Conservation (phyloP, 768 basidiomycete species). For the Suillus bovinus region DNA sequence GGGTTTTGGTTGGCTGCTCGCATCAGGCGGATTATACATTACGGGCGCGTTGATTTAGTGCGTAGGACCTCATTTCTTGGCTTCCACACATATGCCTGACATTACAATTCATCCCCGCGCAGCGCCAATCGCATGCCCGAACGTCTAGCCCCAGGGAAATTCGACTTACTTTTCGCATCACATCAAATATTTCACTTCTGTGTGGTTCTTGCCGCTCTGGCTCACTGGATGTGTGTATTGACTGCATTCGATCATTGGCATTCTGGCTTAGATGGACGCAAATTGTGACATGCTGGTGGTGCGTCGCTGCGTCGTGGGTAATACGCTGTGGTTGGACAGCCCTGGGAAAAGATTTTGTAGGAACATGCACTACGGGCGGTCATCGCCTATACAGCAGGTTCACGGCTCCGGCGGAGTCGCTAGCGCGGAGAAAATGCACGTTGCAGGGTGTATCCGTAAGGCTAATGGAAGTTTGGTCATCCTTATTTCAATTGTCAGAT, state of each 20-base stretch:
- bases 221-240: constrained; percentile 61
- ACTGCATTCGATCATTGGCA: constrained; percentile 64
- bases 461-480: constrained; percentile 30
- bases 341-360: constrained; percentile 22
- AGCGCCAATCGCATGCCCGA: constrained; percentile 88
- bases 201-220: constrained; percentile 71
- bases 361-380: constrained; percentile 14
- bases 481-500: constrained; percentile 21
- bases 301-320: constrained; percentile 12
- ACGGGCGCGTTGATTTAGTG: constrained; percentile 81
- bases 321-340: constrained; percentile 14
- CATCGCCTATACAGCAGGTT: constrained; percentile 9
- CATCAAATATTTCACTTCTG: constrained; percentile 91
- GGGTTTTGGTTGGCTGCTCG: constrained; percentile 70
- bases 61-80: constrained; percentile 39
- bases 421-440: constrained; percentile 31
- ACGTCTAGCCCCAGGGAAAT: constrained; percentile 67
- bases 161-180: constrained; percentile 77
- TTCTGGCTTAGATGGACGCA: constrained; percentile 22
- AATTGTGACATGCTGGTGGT: constrained; percentile 20
- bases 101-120: constrained; percentile 37
- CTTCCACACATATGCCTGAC: constrained; percentile 26
- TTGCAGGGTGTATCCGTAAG: constrained; percentile 24
- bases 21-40: constrained; percentile 76
- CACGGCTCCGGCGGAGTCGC: constrained; percentile 21